phyloP scores from a whole-genome alignment of 1,139 yeast genomes.

The Candida smagusa region DNA sequence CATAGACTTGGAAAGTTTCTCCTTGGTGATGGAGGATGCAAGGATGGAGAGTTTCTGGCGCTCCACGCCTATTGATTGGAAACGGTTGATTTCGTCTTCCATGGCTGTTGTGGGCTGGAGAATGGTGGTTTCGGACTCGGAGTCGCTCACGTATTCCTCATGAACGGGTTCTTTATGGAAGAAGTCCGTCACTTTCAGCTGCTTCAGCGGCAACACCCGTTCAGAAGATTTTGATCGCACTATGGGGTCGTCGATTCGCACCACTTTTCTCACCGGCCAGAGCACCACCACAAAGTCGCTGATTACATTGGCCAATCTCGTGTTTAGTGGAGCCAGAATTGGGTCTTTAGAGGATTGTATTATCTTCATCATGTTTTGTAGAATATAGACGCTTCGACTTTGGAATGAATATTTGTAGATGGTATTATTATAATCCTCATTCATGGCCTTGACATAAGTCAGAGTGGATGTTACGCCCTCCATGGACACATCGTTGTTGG shows the following conservation, averaged over 20 bases:
- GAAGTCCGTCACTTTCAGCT: slow-evolving; percentile 12
- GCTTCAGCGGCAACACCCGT: slow-evolving; percentile 10
- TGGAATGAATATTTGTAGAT: slow-evolving; percentile 20
- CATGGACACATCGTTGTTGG: slow-evolving; percentile 13
- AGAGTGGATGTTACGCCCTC: slow-evolving; percentile 20
- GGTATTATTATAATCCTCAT: slow-evolving; percentile 18
- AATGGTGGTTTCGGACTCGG: slow-evolving; percentile 20
- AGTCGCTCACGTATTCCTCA: slow-evolving; percentile 24
- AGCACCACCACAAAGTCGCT: slow-evolving; percentile 11
- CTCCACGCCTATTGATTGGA: slow-evolving; percentile 8
- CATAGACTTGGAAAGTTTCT: not conserved
- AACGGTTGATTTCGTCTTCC: slow-evolving; percentile 18
- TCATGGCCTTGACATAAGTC: slow-evolving; percentile 17
- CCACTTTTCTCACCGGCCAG: slow-evolving; percentile 6
- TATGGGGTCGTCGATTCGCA: slow-evolving; percentile 6
- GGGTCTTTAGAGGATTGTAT: slow-evolving; percentile 4
- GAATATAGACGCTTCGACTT: slow-evolving; percentile 18
- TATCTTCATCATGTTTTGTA: slow-evolving; percentile 13
- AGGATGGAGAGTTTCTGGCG: not conserved
- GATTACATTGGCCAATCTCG: slow-evolving; percentile 6
- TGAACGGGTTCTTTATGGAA: slow-evolving; percentile 5
- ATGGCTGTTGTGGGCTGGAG: slow-evolving; percentile 9
- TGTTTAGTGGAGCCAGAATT: slow-evolving; percentile 3
- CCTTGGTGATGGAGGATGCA: not conserved
- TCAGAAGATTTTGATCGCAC: slow-evolving; percentile 4